Base-by-base conservation (phyloP, 345 rosid genomes). In the Eucalyptus tenuipes region DNA sequence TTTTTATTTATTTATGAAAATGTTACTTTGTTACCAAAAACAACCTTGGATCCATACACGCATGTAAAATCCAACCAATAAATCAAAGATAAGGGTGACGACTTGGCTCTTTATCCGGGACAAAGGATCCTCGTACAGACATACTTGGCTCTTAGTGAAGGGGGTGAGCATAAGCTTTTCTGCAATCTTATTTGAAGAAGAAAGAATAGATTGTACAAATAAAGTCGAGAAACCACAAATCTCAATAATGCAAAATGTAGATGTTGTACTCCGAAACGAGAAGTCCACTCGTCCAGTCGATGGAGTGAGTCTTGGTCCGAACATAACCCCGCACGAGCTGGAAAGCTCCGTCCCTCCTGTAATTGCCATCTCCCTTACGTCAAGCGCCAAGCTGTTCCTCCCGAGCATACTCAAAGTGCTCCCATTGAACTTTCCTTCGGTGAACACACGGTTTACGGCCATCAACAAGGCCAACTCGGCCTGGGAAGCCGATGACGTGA, bases 261-360 rank as follows among this genome's bases (percentile, higher is more conserved):
- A 86, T 7, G 8, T 86, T 13, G 1, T 86, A 55, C n/a, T 86
- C 49, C 10, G 27, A 52, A 27, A 86, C 49, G 27, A 55, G n/a
- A 57, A 48, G 11, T 33, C 88, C 88, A 42, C 27, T 55, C 2
- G 13, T 42, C 20, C n/a, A 49, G 71, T 92, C 91, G 50, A 87
- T 37, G 2, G 50, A 17, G 53, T 44, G 90, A 55, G 93, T 89
- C 88, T 16, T 91, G 10, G 92, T 91, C 71, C 85, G 50, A 13
- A 89, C 93, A 68, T 91, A 90, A 24, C 93, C 94, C 11, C 91
- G 87, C 18, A 91, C 89, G 27, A 91, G 90, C 52, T 90, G 89
- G 91, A 92, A 92, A 68, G 87, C 25, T 8, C 92, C 89, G 88
- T 92, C 15, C 92, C 94, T 7, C 91, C 92, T 9, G 91, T 44